Evolutionary conservation across 1,284 basidiomycete genomes (phyloP), one percentile per base, ranked within the genome.

Genomic region (Singerocomus inundabilis): DNA sequence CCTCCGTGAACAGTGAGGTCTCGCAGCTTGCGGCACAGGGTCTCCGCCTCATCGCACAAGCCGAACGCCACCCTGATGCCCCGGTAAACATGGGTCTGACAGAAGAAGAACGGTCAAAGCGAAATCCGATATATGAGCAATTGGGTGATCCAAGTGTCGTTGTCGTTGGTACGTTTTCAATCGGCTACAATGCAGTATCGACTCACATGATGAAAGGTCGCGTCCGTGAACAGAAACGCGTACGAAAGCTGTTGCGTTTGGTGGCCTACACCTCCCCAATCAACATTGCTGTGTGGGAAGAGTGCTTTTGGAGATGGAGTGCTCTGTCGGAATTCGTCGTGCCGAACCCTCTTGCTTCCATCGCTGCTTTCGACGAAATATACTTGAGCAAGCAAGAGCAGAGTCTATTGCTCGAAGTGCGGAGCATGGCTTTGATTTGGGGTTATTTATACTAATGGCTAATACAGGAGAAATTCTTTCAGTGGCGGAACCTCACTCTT

Each of bases 401-500:
- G 48, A 60, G 61, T 10, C 61, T 79, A 44, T 60, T 71, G 7
- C 49, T 63, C 11, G 77, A 80, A 60, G 78, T 80, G 56, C 33
- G 56, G 29, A 49, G 15, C 12, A 18, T 42, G 44, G 10, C 25
- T 32, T 44, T 45, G n/a, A 24, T 37, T 42, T 8, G 5, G 21
- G 15, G n/a, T 28, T 9, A 40, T 18, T 34, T 24, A 21, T 51
- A 53, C 51, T 57, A 24, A 64, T 38, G 34, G 46, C 38, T 38
- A 53, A 43, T 52, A 10, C 59, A 91, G 84, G 90, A 93, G 16
- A 79, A 85, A 54, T 81, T 84, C 36, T 80, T 78, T 35, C 84
- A 93, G 57, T 97, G 93, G 93, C 88, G 93, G 62, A 93, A 96
- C 66, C 74, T 93, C 21, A 87, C 90, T 0, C 73, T 92, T 26